Percentiles rank a stretch among this genome's conserved stretches.
Evolutionary conservation across 2,329 filamentous ascomycete genomes (phyloP).

Genomic region (Stagonosporopsis rhizophila): DNA sequence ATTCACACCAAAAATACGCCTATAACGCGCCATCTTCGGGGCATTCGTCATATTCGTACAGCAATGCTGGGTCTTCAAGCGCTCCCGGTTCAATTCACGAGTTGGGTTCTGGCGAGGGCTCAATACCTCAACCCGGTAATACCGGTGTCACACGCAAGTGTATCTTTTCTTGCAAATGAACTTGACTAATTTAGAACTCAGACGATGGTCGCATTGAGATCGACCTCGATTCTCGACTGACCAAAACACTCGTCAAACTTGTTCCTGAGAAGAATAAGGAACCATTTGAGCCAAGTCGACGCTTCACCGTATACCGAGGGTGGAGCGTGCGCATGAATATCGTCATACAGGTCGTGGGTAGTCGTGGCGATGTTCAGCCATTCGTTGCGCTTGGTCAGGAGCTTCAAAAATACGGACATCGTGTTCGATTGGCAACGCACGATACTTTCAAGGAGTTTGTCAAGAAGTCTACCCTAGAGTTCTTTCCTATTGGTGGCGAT

Average conservation of each 20-base stretch:
- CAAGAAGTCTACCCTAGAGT: constrained; percentile 42
- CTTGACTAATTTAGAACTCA: constrained; percentile 1
- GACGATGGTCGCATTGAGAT: constrained; percentile 38
- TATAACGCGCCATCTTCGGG: neutral
- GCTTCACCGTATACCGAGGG: constrained; percentile 5
- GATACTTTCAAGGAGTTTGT: constrained; percentile 22
- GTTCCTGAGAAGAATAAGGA: constrained; percentile 24
- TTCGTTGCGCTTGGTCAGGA: constrained; percentile 64
- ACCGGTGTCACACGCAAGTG: constrained; percentile 23
- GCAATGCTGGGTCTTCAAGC: neutral
- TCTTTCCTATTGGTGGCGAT: constrained; percentile 41
- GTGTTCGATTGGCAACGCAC: constrained; percentile 37
- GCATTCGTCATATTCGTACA: neutral
- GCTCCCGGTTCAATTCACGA: constrained; percentile 1
- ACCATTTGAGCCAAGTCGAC: constrained; percentile 10
- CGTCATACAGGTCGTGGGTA: constrained; percentile 64
- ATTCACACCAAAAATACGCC: neutral
- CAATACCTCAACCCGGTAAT: constrained; percentile 18
- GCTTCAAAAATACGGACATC: constrained; percentile 45
- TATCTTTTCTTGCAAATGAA: too few relatives aligned
- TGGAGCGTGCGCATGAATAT: constrained; percentile 53
- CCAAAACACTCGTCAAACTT: constrained; percentile 28
- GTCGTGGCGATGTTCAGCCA: constrained; percentile 63
- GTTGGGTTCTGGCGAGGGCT: constrained; percentile 1
- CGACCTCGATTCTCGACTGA: constrained; percentile 32